These are phyloP conservation scores for Citrullus amarus DNA, from an alignment of 306 rosid species.

Conservation along the genomic window DNA sequence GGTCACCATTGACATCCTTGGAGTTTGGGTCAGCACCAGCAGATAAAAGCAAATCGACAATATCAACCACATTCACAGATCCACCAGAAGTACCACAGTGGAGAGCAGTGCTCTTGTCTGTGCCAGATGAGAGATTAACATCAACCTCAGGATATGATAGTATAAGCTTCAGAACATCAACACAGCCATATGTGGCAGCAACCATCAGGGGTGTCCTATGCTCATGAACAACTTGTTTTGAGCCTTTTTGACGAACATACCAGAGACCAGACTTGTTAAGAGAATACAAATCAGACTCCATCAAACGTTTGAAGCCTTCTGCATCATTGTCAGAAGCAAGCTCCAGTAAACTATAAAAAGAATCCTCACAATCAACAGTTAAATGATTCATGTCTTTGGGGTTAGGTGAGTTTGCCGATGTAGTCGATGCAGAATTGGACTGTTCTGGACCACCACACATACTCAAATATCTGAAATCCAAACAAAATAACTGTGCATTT, in stretches of 20 bases:
- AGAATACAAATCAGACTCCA: constrained; percentile 34
- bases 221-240: constrained; percentile 56
- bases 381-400: constrained; percentile 41
- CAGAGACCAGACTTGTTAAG: constrained; percentile 51
- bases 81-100: constrained; percentile 92
- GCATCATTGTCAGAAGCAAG: constrained; percentile 75
- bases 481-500: not conserved
- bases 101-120: constrained; percentile 68
- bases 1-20: constrained; percentile 49
- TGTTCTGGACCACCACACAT: constrained; percentile 71
- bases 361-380: constrained; percentile 44
- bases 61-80: constrained; percentile 39
- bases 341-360: constrained; percentile 53
- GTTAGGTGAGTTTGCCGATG: constrained; percentile 29
- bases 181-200: constrained; percentile 73
- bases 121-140: constrained; percentile 55
- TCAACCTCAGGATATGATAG: constrained; percentile 35
- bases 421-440: constrained; percentile 24
- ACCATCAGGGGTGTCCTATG: constrained; percentile 82
- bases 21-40: constrained; percentile 51
- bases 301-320: constrained; percentile 41
- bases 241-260: constrained; percentile 69
- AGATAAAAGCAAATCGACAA: constrained; percentile 50
- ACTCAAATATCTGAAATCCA: not conserved
- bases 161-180: constrained; percentile 54